These are phyloP conservation scores for Trichocladium uniseriatum DNA, from an alignment of 495 filamentous ascomycete species.

Conservation along the genomic window DNA sequence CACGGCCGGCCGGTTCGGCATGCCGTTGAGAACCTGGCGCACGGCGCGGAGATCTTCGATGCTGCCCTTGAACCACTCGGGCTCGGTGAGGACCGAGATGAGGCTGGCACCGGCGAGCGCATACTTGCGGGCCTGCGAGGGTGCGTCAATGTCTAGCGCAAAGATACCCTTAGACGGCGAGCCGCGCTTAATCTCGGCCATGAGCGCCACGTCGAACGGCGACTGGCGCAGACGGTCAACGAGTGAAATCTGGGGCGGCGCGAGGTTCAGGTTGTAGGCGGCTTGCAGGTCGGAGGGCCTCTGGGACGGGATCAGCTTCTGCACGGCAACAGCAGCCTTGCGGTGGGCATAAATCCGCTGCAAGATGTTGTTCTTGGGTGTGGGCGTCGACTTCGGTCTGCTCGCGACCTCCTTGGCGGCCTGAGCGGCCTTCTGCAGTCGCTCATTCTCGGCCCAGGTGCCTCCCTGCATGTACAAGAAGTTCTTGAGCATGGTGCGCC, in stretches of 20 bases:
- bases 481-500: slow-evolving; percentile 81
- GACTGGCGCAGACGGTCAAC: slow-evolving; percentile 68
- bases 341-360: slow-evolving; percentile 88
- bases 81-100: slow-evolving; percentile 95
- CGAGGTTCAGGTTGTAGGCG: slow-evolving; percentile 70
- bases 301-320: slow-evolving; percentile 80
- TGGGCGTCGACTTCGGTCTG: slow-evolving; percentile 16
- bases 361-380: slow-evolving; percentile 74
- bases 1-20: slow-evolving; percentile 85
- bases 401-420: slow-evolving; percentile 4
- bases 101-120: slow-evolving; percentile 90
- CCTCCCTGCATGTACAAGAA: slow-evolving; percentile 80
- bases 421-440: slow-evolving; percentile 34
- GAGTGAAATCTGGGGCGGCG: slow-evolving; percentile 79
- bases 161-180: slow-evolving; percentile 97
- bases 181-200: slow-evolving; percentile 95
- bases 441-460: slow-evolving; percentile 77
- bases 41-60: slow-evolving; percentile 89
- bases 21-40: slow-evolving; percentile 74
- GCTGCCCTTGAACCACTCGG: slow-evolving; percentile 96
- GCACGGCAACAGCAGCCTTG: slow-evolving; percentile 62
- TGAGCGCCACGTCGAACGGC: slow-evolving; percentile 71
- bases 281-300: slow-evolving; percentile 79
- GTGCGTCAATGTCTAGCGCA: slow-evolving; percentile 74
- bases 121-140: slow-evolving; percentile 83